Base-by-base conservation (phyloP, 164 flowering plant genomes). In the Liriodendron chinense region DNA sequence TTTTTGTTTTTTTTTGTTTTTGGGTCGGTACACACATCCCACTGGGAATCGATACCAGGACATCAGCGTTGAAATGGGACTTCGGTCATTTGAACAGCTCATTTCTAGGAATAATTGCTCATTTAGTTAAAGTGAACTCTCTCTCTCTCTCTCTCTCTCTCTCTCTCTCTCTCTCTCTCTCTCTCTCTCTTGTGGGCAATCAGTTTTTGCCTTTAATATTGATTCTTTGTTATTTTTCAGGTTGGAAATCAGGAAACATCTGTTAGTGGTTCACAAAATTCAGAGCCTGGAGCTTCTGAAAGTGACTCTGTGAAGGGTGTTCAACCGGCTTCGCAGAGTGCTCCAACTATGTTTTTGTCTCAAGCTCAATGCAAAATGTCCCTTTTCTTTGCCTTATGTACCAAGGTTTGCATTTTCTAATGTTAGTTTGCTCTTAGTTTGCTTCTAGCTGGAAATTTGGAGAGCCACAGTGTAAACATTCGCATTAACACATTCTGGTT, bases 351-450 rank as follows among this genome's bases (percentile, higher is more conserved):
- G 70, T 82, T 91, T 48, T 65, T 85, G 74, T 77, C 89, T 74
- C 90, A 88, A 79, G 96, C 96, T 79, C 94, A 92, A 75, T 82
- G 89, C 65, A 82, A 75, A 59, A 87, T 89, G 76, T 94, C 99
- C 24, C 85, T 96, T 69, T 93, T 83, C 90, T 96, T 96, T 85
- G 94, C 99, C 74, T 83, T 96, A 74, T 94, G 98, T 76, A 87
- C 89, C 70, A 91, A 96, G 99, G 99, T 96, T 23, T 28, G 79
- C 67, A 7, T 74, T 34, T 69, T 43, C 13, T 47, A 72, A n/a
- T 18, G 47, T 63, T 22, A 34, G 26, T 74, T 59, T 68, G 47
- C 21, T 75, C 16, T 21, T 13, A 7, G 6, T 7, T 64, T 64
- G 28, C 6, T 9, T 34, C 43, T 34, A 4, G 43, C 13, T 26